These are phyloP conservation scores for Hypoxylon sp. DNA, from an alignment of 2,329 filamentous ascomycete genomes.

Conservation along the genomic window DNA sequence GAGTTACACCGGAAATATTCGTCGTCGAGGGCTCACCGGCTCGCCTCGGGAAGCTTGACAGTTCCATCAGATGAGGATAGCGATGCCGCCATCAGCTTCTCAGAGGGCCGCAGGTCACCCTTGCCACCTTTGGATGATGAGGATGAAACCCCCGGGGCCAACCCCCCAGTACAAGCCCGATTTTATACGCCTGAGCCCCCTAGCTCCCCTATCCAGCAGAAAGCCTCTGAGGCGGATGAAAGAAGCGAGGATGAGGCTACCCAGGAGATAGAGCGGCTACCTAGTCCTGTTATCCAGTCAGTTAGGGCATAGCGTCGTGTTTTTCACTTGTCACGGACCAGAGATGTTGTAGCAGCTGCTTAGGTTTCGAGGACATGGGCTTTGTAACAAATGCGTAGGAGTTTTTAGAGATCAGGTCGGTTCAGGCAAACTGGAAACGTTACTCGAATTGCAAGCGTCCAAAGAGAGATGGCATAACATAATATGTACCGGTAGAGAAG, in stretches of 20 bases:
- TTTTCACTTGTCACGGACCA: slow-evolving; percentile 6
- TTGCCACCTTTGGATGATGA: slow-evolving; percentile 63
- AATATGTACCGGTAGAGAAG: slow-evolving; percentile 43
- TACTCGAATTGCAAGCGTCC: slow-evolving; percentile 32
- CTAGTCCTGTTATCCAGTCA: slow-evolving; percentile 55
- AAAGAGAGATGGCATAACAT: slow-evolving; percentile 33
- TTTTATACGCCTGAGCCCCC: slow-evolving; percentile 62
- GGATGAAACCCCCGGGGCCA: slow-evolving; percentile 40
- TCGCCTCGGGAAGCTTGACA: slow-evolving; percentile 59
- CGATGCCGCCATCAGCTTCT: slow-evolving; percentile 72
- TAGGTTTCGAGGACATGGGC: slow-evolving; percentile 23
- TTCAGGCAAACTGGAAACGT: slow-evolving; percentile 27
- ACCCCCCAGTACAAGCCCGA: slow-evolving; percentile 52
- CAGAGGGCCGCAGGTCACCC: slow-evolving; percentile 70
- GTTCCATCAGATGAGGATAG: slow-evolving; percentile 72
- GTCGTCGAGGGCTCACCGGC: slow-evolving; percentile 64
- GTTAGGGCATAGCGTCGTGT: slow-evolving; percentile 52
- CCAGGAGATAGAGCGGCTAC: slow-evolving; percentile 49
- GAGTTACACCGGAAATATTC: slow-evolving; percentile 74
- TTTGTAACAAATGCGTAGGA: slow-evolving; percentile 39
- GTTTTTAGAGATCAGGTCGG: slow-evolving; percentile 36
- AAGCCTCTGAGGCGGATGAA: slow-evolving; percentile 45
- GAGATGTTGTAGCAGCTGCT: slow-evolving; percentile 22
- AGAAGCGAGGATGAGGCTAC: slow-evolving; percentile 42
- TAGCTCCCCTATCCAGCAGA: slow-evolving; percentile 50